Evolutionary conservation across 306 rosid species (phyloP).

Genomic region (Mimosa pudica): DNA sequence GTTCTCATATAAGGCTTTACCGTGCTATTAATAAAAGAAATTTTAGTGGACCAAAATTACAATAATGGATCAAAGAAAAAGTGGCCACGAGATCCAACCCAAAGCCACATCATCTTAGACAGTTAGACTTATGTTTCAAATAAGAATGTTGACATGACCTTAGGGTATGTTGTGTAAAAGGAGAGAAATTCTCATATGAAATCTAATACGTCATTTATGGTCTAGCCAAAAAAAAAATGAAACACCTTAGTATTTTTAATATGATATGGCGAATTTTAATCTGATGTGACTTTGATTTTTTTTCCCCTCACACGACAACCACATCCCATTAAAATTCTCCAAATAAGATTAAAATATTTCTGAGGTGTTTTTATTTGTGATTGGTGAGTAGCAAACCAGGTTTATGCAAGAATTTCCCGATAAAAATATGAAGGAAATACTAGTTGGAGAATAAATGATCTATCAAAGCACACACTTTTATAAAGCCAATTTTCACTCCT

Average conservation of each 20-base stretch:
- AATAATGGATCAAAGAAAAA: background rate
- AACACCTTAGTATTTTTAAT: no score
- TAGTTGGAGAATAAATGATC: constrained; percentile 8
- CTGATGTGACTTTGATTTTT: no score
- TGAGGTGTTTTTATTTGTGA: no score
- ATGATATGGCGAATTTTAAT: no score
- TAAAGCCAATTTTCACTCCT: background rate
- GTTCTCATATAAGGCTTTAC: background rate
- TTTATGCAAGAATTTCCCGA: no score
- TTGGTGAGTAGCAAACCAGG: no score
- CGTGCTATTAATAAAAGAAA: background rate
- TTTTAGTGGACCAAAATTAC: background rate
- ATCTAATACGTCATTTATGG: no score
- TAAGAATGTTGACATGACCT: background rate
- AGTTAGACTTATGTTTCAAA: background rate
- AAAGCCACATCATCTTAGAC: background rate
- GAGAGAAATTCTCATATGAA: background rate
- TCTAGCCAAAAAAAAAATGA: no score
- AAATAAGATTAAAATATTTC: no score
- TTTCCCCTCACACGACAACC: no score
- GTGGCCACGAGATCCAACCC: background rate
- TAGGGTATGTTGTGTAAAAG: background rate
- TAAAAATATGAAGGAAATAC: background rate
- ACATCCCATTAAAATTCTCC: no score
- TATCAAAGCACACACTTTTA: background rate